phyloP scores from a whole-genome alignment of 2,329 filamentous ascomycete genomes.

The Whalleya microplaca region DNA sequence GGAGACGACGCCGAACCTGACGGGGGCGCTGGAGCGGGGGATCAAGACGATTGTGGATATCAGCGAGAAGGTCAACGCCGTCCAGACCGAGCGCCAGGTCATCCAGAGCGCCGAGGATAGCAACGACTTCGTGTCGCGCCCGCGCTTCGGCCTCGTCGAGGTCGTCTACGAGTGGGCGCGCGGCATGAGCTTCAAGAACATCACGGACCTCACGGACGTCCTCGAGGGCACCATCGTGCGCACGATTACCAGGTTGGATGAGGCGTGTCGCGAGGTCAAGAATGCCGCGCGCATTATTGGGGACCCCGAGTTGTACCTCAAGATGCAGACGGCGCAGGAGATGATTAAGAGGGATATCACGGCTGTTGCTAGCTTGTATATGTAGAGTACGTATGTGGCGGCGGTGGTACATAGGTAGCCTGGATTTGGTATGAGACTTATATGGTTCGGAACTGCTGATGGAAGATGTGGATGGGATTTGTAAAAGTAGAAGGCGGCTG shows the following conservation, averaged over 20 bases:
- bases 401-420: too few species aligned
- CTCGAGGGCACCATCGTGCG: conserved; percentile 96
- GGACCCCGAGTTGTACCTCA: conserved; percentile 88
- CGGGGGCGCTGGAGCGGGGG: conserved; percentile 78
- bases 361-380: conserved; percentile 85
- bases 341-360: conserved; percentile 97
- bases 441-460: not conserved
- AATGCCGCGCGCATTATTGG: conserved; percentile 95
- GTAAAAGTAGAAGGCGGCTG: not conserved
- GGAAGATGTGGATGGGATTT: not conserved
- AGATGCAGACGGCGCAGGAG: conserved; percentile 98
- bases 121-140: conserved; percentile 86
- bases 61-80: conserved; percentile 87
- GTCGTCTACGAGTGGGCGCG: conserved; percentile 98
- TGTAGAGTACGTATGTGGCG: conserved; percentile 52
- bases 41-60: conserved; percentile 86
- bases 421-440: too few species aligned
- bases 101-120: conserved; percentile 87
- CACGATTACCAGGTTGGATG: conserved; percentile 90
- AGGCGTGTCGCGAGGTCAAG: conserved; percentile 96
- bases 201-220: conserved; percentile 93
- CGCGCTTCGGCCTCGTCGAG: conserved; percentile 91
- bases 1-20: conserved; percentile 76
- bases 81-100: conserved; percentile 89
- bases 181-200: conserved; percentile 98